Conservation (phyloP, 2,329 filamentous ascomycete genomes). For the Amphichorda felina region DNA sequence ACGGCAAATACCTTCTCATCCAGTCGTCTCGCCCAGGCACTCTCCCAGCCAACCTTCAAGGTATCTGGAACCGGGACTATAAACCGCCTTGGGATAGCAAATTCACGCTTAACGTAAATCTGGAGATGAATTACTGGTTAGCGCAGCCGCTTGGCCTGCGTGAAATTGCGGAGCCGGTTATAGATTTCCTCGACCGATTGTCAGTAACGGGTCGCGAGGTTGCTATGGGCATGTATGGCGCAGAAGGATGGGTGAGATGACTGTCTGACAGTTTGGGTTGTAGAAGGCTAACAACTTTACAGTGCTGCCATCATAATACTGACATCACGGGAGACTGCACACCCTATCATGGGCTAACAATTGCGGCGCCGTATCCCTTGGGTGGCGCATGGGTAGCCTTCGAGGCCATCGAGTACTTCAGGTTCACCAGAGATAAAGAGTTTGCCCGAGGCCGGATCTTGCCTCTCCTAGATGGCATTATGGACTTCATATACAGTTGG, state of each 20-base stretch:
- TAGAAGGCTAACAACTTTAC: too few species aligned
- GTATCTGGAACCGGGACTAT: conserved; percentile 28
- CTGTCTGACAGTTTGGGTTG: conserved; percentile 24
- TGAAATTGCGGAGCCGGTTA: conserved; percentile 22
- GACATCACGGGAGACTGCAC: conserved; percentile 20
- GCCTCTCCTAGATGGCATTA: conserved; percentile 15
- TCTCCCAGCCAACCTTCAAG: conserved; percentile 30
- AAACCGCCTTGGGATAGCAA: conserved; percentile 27
- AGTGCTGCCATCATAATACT: conserved; percentile 23
- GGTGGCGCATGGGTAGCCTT: conserved; percentile 4
- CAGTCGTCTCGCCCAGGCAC: conserved; percentile 13
- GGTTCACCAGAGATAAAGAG: conserved; percentile 1
- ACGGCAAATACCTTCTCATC: conserved; percentile 16
- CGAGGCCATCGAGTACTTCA: conserved; percentile 3
- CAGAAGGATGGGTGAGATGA: too few species aligned
- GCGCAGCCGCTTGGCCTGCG: conserved; percentile 9
- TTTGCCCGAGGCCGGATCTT: conserved; percentile 13
- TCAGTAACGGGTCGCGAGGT: too few species aligned
- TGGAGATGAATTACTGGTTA: conserved; percentile 29
- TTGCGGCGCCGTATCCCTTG: conserved; percentile 5
- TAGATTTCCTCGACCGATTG: too few species aligned
- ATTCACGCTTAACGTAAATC: conserved; percentile 31
- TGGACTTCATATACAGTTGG: conserved; percentile 18
- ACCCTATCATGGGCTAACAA: conserved; percentile 5
- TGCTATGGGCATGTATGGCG: too few species aligned